These are phyloP conservation scores for Lactarius psammicola DNA, from an alignment of 768 basidiomycete genomes.

Conservation along the genomic window DNA sequence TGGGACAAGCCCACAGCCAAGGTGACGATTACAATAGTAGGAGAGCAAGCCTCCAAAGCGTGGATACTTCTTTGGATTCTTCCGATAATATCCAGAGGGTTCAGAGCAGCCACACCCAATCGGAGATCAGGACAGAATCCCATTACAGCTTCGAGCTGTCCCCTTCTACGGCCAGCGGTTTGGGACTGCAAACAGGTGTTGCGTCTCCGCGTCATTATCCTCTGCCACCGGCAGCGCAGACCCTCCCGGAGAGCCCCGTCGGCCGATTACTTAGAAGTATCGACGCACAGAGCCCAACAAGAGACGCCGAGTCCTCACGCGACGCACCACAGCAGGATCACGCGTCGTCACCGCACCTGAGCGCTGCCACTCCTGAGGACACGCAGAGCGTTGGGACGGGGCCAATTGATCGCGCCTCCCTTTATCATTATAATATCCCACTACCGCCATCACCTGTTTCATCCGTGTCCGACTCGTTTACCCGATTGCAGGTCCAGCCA, in stretches of 20 bases:
- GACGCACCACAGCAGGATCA: background rate
- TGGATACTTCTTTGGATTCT: background rate
- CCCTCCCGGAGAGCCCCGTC: background rate
- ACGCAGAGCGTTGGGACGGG: background rate
- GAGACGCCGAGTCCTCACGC: background rate
- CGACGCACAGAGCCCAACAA: background rate
- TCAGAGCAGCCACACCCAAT: background rate
- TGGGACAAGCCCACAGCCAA: background rate
- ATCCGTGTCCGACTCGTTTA: background rate
- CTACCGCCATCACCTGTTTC: conserved; percentile 12
- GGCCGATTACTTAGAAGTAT: background rate
- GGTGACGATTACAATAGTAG: background rate
- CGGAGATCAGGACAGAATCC: background rate
- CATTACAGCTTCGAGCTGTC: background rate
- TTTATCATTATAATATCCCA: conserved; percentile 1
- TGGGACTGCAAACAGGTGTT: conserved; percentile 8
- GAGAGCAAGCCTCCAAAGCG: background rate
- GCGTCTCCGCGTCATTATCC: background rate
- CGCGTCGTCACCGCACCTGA: background rate
- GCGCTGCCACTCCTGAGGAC: background rate
- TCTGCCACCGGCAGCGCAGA: background rate
- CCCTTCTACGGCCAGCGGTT: background rate
- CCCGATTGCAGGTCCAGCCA: conserved; percentile 16
- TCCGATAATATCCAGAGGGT: background rate
- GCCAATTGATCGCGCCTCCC: background rate